These are phyloP conservation scores for Apiospora saccharicola DNA, from an alignment of 2,329 filamentous ascomycete species.

Conservation along the genomic window DNA sequence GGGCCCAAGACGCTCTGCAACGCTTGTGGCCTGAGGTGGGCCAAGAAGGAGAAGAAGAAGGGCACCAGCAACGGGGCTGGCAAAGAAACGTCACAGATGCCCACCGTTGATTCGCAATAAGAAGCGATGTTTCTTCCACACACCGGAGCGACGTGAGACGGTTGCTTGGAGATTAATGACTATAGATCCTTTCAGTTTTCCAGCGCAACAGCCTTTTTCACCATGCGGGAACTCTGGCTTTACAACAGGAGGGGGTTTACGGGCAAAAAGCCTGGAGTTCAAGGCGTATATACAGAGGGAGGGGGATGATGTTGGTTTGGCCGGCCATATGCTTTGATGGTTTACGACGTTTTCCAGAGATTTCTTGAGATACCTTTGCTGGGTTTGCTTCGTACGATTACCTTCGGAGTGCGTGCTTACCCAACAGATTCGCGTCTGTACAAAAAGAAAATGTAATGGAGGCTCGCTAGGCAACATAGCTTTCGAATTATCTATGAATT, in stretches of 20 bases:
- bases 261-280: constrained; percentile 20
- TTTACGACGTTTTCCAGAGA: neutral
- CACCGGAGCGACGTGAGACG: neutral
- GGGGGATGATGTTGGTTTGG: neutral
- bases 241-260: neutral
- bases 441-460: neutral
- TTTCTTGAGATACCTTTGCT: constrained; percentile 6
- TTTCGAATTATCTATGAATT: neutral
- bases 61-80: constrained; percentile 31
- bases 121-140: neutral
- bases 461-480: constrained; percentile 5
- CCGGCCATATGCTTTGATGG: neutral
- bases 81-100: constrained; percentile 23
- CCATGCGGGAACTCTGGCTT: constrained; percentile 6
- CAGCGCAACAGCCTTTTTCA: constrained; percentile 2
- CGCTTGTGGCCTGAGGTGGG: constrained; percentile 82
- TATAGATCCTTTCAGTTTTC: constrained; percentile 14
- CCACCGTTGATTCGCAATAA: constrained; percentile 1
- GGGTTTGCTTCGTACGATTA: constrained; percentile 6
- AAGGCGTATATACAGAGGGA: neutral
- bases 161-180: constrained; percentile 16
- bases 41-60: constrained; percentile 82
- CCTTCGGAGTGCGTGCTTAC: neutral
- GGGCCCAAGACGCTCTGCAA: constrained; percentile 96
- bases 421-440: neutral